These are phyloP conservation scores for Exutisphaerella laricina DNA, from an alignment of 2,329 filamentous ascomycete genomes.

Conservation along the genomic window DNA sequence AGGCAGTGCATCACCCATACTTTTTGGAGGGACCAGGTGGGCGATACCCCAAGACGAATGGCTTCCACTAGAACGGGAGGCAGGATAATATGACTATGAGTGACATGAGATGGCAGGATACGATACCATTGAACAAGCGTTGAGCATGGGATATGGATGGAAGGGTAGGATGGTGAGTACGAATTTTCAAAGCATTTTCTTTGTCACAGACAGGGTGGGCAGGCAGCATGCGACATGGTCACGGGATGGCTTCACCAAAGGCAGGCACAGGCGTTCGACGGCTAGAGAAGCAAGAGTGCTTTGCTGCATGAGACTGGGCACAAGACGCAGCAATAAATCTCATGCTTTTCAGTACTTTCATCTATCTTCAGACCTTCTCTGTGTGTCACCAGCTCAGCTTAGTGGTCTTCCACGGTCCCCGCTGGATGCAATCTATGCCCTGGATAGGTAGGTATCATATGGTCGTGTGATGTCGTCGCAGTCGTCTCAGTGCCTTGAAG, in stretches of 20 bases:
- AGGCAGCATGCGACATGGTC: neutral
- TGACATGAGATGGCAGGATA: constrained; percentile 1
- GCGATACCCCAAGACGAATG: constrained; percentile 6
- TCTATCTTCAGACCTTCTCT: neutral
- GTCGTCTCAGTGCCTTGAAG: neutral
- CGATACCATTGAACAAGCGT: neutral
- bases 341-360: neutral
- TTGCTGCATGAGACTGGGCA: too few relatives aligned
- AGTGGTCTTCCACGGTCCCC: neutral
- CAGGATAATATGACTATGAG: neutral
- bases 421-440: neutral
- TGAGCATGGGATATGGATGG: neutral
- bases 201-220: neutral
- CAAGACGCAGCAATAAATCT: neutral
- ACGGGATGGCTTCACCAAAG: neutral
- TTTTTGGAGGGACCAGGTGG: constrained; percentile 44
- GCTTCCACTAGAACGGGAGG: constrained; percentile 3
- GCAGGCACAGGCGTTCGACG: too few relatives aligned
- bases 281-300: too few relatives aligned
- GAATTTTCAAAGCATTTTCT: neutral
- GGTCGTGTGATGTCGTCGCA: neutral
- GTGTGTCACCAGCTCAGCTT: neutral
- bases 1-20: constrained; percentile 77
- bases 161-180: constrained; percentile 3
- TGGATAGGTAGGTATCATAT: neutral